These are phyloP conservation scores for Clitopilus hobsonii DNA, from an alignment of 768 basidiomycete species.

Conservation along the genomic window DNA sequence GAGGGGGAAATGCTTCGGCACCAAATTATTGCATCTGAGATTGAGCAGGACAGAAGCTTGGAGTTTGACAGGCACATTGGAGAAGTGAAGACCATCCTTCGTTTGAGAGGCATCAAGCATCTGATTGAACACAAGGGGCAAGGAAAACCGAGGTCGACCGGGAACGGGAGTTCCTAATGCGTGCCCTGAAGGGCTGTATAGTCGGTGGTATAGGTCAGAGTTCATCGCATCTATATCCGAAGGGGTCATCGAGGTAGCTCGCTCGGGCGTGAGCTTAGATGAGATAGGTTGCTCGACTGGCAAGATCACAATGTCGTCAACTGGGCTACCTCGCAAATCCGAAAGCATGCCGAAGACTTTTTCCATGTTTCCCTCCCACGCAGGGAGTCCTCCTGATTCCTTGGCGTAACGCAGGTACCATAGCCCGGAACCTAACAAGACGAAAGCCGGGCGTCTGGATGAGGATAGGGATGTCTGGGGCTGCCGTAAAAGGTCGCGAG, in stretches of 20 bases:
- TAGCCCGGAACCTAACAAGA: constrained; percentile 81
- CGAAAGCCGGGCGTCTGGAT: constrained; percentile 44
- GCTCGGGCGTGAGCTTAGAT: constrained; percentile 58
- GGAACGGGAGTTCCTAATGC: constrained; percentile 21
- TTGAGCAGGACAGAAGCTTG: constrained; percentile 82
- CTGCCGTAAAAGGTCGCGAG: constrained; percentile 36
- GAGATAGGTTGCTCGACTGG: constrained; percentile 72
- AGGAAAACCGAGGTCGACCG: constrained; percentile 35
- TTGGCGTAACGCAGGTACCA: constrained; percentile 84
- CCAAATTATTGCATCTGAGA: constrained; percentile 69
- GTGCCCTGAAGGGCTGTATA: constrained; percentile 33
- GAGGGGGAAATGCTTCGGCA: constrained; percentile 58
- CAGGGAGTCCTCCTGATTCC: constrained; percentile 65
- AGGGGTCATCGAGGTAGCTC: constrained; percentile 64
- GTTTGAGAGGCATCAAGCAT: constrained; percentile 75
- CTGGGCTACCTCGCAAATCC: constrained; percentile 33
- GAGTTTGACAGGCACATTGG: constrained; percentile 49
- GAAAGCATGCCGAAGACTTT: constrained; percentile 48
- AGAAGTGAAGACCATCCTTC: constrained; percentile 82
- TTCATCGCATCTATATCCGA: constrained; percentile 92
- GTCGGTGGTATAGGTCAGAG: constrained; percentile 68
- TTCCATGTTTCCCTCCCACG: constrained; percentile 78
- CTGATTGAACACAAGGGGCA: constrained; percentile 78
- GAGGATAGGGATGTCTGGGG: background rate
- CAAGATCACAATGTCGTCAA: constrained; percentile 73